phyloP scores from a whole-genome alignment of 2,329 filamentous ascomycete species.

The Claviceps sp. region DNA sequence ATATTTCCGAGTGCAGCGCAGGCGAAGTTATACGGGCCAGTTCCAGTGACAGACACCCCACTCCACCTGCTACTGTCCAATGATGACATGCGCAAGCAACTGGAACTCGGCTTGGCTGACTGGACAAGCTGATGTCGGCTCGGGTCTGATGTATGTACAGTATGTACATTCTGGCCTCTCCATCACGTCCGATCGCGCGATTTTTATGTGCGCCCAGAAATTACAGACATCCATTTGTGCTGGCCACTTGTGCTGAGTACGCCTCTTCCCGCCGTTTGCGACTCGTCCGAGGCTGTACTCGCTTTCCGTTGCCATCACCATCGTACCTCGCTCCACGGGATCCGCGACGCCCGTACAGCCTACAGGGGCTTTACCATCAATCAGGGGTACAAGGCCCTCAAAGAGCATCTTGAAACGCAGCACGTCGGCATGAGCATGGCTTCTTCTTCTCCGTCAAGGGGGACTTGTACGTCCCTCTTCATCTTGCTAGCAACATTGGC shows the following conservation, averaged over 20 bases:
- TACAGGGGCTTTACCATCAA: background rate
- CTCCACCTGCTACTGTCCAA: background rate
- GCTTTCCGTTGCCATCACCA: background rate
- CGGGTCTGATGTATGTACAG: background rate
- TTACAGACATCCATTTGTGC: conserved; percentile 12
- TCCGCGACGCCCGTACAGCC: conserved; percentile 1
- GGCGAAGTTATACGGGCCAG: background rate
- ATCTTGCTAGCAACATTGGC: conserved; percentile 13
- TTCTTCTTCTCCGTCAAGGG: background rate
- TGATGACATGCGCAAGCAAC: background rate
- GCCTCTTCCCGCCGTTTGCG: background rate
- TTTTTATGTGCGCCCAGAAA: background rate
- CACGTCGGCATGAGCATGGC: conserved; percentile 10
- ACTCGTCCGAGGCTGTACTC: background rate
- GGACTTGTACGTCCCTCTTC: conserved; percentile 9
- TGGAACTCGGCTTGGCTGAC: background rate
- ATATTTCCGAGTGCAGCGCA: background rate
- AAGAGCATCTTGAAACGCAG: conserved; percentile 5
- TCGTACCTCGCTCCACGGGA: background rate
- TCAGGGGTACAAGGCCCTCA: conserved; percentile 1
- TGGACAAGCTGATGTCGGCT: background rate
- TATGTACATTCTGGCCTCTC: background rate
- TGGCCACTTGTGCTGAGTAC: conserved; percentile 3
- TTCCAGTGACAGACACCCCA: background rate
- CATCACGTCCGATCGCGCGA: background rate